phyloP scores from a whole-genome alignment of 148 eudicot species.

The Chenopodium berlandieri region DNA sequence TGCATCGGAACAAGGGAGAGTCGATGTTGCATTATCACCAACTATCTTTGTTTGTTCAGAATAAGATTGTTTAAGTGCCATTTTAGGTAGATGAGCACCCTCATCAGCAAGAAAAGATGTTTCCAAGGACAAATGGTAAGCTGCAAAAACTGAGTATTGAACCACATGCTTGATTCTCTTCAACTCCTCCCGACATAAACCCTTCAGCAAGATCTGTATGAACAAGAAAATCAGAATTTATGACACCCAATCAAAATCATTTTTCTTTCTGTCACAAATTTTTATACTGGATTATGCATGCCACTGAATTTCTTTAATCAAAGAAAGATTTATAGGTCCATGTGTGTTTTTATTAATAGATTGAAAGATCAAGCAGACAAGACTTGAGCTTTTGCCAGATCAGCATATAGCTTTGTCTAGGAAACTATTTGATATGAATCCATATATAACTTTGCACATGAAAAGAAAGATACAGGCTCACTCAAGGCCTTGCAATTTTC shows the following conservation, averaged over 20 bases:
- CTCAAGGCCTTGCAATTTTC: not conserved
- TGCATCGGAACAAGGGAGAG: conserved; percentile 28
- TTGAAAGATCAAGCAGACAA: not conserved
- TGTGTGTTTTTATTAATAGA: not conserved
- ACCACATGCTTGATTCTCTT: conserved; percentile 82
- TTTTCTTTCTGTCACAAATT: not conserved
- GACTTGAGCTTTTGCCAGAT: not conserved
- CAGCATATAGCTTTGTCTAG: not conserved
- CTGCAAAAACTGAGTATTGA: conserved; percentile 91
- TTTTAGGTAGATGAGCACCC: conserved; percentile 90
- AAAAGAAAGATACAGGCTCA: not conserved
- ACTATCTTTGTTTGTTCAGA: conserved; percentile 33
- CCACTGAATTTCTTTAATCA: not conserved
- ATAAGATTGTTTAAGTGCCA: conserved; percentile 34
- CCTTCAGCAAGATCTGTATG: conserved; percentile 76
- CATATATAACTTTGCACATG: not conserved
- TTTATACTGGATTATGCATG: not conserved
- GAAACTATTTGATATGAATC: not conserved
- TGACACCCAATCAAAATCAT: not conserved
- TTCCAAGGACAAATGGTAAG: conserved; percentile 88
- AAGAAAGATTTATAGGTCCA: not conserved
- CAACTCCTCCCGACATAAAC: conserved; percentile 72
- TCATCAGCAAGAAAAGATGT: conserved; percentile 96
- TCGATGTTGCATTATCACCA: conserved; percentile 35
- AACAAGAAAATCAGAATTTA: not conserved